Base-by-base conservation (phyloP, 495 filamentous ascomycete genomes). In the Pyronema domesticum region DNA sequence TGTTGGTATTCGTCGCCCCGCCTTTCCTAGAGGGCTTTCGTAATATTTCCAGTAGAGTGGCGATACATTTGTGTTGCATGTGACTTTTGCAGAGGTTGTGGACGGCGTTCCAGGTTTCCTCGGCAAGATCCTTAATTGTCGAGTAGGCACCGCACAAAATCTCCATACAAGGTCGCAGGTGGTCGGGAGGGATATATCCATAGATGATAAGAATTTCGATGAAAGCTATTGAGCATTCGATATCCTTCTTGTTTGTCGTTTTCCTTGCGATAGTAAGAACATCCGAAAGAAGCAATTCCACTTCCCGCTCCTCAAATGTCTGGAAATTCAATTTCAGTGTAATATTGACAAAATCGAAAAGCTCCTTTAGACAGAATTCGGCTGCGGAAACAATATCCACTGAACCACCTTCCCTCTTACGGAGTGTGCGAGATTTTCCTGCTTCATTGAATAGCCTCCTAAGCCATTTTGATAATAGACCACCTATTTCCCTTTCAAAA, bases 251-350 rank as follows among this genome's bases (percentile, higher is more conserved):
- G 40, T 80, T 72, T 37, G 77, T 83, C 1, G 89, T 93, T 53
- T 77, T 80, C 57, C 73, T 78, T 72, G 85, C 91, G 10, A 93
- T 82, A 8, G 71, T 72, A 45, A 91, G 75, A 9, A 86, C 70
- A 13, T 76, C 74, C 19, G 75, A 72, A 35, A 98, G 75, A 48
- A 98, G 66, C 7, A 68, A 63, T 52, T 75, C 76, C 42, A 88
- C 73, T 51, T 85, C 80, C 30, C 74, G 72, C 48, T 83, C 78
- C 37, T 75, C 74, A 39, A 86, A 82, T 33, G 80, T 75, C 55
- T 81, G 84, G 65, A 81, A 82, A 67, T 87, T 89, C 68, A 89
- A 82, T 59, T 82, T 88, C 68, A 91, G 81, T 55, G 91, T 70
- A 61, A 87, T 80, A n/a, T 79, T 78, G 30, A 84, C 74, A 46